Conservation (phyloP, 176 grass and related monocot species). For the Alopecurus myosuroides region DNA sequence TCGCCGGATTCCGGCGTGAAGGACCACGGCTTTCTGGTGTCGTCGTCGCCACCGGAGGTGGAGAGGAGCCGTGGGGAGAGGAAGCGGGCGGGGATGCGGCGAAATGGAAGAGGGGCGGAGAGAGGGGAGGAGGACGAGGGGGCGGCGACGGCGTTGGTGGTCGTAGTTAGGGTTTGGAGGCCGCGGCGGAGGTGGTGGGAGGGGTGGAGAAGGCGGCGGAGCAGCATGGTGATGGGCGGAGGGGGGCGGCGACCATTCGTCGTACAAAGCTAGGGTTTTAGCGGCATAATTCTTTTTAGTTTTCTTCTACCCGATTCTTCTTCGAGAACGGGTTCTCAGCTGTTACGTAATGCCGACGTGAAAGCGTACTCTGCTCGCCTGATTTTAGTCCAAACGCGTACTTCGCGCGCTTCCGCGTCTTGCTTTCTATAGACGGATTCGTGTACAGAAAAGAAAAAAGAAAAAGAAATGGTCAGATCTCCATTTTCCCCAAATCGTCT, state of each 20-base stretch:
- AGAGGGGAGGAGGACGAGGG: background rate
- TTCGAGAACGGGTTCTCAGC: accelerated
- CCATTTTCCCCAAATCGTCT: background rate
- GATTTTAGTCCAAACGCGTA: background rate
- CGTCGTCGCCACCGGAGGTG: constrained; percentile 45
- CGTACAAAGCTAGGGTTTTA: constrained; percentile 47
- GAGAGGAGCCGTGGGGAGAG: constrained; percentile 39
- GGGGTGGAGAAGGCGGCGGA: constrained; percentile 48
- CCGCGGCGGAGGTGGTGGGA: constrained; percentile 38
- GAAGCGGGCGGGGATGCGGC: constrained; percentile 7
- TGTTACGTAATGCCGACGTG: accelerated
- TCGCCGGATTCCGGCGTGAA: constrained; percentile 27
- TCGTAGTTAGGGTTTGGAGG: constrained; percentile 21
- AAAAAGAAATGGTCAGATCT: background rate
- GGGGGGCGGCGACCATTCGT: constrained; percentile 33
- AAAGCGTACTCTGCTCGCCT: background rate
- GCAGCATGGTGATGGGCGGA: constrained; percentile 51
- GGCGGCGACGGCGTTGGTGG: background rate
- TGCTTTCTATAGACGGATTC: too few species aligned
- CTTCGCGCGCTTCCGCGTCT: accelerated
- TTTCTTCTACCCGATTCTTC: background rate
- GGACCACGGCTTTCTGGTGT: constrained; percentile 42
- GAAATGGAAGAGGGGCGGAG: background rate
- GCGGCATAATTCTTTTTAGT: constrained; percentile 12
- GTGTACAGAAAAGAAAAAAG: too few species aligned